Evolutionary conservation across 371 early-diverging fungal genomes (phyloP).

Genomic region (Mucor circinelloides): DNA sequence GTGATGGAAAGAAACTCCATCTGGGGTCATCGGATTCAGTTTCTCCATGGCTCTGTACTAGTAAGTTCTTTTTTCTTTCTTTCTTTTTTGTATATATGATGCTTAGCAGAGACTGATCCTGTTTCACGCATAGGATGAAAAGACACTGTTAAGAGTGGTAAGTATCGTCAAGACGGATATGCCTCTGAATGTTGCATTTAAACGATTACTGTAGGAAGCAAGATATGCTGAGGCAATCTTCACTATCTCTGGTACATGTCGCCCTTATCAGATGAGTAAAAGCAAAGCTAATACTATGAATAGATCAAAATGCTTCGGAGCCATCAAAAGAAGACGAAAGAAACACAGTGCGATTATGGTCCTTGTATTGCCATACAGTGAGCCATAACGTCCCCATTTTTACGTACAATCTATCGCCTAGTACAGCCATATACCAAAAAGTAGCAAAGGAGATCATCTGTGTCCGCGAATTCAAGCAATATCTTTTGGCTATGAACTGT

Average conservation of each 20-base stretch:
- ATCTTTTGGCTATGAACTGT: slow-evolving; percentile 68
- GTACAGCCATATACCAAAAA: slow-evolving; percentile 68
- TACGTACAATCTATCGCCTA: slow-evolving; percentile 69
- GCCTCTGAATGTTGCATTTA: slow-evolving; percentile 9
- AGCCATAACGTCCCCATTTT: slow-evolving; percentile 60
- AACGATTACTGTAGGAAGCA: slow-evolving; percentile 30
- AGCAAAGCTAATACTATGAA: neutral
- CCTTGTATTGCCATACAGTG: slow-evolving; percentile 58
- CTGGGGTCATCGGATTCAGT: slow-evolving; percentile 42
- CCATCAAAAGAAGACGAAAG: slow-evolving; percentile 59
- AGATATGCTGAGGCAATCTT: slow-evolving; percentile 53
- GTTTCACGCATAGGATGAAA: slow-evolving; percentile 21
- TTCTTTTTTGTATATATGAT: neutral
- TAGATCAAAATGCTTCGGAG: slow-evolving; percentile 49
- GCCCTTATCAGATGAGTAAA: neutral
- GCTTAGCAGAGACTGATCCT: neutral
- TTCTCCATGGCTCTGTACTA: slow-evolving; percentile 53
- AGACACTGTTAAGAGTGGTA: slow-evolving; percentile 51
- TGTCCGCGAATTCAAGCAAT: slow-evolving; percentile 75
- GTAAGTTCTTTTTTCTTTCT: slow-evolving; percentile 15
- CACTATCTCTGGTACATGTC: slow-evolving; percentile 48
- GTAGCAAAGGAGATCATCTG: slow-evolving; percentile 70
- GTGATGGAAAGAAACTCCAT: slow-evolving; percentile 42
- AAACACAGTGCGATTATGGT: slow-evolving; percentile 67
- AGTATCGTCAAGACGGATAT: neutral